Evolutionary conservation across 371 early-diverging fungal genomes (phyloP).

Genomic region (Mortierella sp.): DNA sequence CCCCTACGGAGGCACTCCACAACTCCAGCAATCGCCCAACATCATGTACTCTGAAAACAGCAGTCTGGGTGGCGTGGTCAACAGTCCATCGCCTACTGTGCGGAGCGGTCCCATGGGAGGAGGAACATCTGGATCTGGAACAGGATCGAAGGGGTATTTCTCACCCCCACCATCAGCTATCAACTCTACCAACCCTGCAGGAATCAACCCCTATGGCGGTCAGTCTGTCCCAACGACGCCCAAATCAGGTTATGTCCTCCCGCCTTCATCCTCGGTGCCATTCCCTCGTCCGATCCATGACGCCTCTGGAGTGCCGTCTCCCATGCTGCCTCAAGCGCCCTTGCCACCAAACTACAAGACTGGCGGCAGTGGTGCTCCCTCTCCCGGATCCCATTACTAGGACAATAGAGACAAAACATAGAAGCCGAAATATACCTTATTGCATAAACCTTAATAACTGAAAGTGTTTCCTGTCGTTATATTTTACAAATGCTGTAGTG

Average conservation of each 20-base stretch:
- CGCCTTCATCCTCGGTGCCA: background rate
- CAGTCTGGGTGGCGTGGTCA: conserved; percentile 29
- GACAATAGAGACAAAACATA: background rate
- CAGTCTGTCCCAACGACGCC: conserved; percentile 8
- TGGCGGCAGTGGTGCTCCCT: background rate
- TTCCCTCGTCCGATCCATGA: conserved; percentile 1
- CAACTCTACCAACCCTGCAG: conserved; percentile 9
- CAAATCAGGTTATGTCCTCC: background rate
- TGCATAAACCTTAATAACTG: background rate
- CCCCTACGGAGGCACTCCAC: background rate
- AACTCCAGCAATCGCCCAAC: conserved; percentile 39
- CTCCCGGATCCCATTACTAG: background rate
- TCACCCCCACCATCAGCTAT: conserved; percentile 6
- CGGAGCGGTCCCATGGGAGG: background rate
- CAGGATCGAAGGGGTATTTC: background rate
- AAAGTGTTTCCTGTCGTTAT: too few relatives aligned
- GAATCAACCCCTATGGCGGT: background rate
- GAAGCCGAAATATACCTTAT: background rate
- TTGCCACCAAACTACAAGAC: background rate
- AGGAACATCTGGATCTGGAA: background rate
- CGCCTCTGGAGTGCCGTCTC: background rate
- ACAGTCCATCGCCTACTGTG: background rate
- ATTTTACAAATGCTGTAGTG: too few relatives aligned
- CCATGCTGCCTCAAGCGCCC: conserved; percentile 7
- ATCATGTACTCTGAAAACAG: conserved; percentile 46